A percentile compares a stretch with the other conserved stretches of the same genome.
phyloP scores from a whole-genome alignment of 305 asterid genomes.

The Fraxinus nigra region DNA sequence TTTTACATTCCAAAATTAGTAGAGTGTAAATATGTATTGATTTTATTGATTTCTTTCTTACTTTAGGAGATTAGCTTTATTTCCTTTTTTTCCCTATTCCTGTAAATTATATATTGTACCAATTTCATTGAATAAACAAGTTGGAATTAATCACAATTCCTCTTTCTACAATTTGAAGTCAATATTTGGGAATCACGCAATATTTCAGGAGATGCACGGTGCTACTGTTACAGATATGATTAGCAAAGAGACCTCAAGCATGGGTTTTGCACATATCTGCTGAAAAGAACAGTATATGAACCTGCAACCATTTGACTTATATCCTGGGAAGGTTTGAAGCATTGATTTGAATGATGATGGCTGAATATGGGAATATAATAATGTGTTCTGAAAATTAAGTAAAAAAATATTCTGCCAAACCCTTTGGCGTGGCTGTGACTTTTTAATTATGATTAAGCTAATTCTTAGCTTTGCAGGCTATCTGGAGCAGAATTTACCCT shows the following conservation, averaged over 20 bases:
- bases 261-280: background rate
- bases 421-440: background rate
- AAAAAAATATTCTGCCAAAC: background rate
- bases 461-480: background rate
- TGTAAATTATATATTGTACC: no score
- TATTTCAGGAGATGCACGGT: background rate
- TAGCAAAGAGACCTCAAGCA: background rate
- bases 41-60: no score
- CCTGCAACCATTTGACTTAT: background rate
- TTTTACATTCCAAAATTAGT: no score
- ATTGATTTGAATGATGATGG: background rate
- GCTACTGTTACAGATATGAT: background rate
- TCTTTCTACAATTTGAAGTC: background rate
- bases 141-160: no score
- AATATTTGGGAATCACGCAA: background rate
- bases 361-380: background rate
- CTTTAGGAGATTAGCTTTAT: no score
- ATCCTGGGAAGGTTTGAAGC: background rate
- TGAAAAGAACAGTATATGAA: background rate
- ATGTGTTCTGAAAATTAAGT: background rate
- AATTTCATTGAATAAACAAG: no score
- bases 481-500: background rate
- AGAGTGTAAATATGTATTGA: no score
- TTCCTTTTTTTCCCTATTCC: no score
- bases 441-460: background rate